Evolutionary conservation across 768 basidiomycete species (phyloP), one percentile per base, ranked within the genome.

Genomic region (Leucocoprinus birnbaumii): DNA sequence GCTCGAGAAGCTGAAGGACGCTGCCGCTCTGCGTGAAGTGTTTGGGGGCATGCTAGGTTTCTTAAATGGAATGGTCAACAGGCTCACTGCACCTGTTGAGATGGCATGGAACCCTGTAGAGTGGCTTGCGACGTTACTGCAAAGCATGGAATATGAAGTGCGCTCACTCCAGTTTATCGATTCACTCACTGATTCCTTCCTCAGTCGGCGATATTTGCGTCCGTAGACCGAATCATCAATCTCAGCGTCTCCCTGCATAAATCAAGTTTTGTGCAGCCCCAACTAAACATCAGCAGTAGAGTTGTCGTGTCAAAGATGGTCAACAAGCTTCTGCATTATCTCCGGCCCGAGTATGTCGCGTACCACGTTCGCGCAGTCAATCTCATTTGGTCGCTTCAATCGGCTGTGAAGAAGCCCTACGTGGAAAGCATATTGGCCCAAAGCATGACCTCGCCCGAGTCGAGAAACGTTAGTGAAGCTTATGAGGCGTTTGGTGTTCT

Each of bases 401-500:
- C 75, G 38, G 63, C 80, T 14, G 75, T 83, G 26, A 65, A 73
- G 5, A 75, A 75, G 13, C 76, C 80, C 25, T 80, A 89, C 63
- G 82, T 95, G 8, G 91, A 95, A 63, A 84, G 90, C 3, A 86
- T 92, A 42, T 70, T 98, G 26, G 82, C 93, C 0, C 80, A 86
- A 55, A 80, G 79, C 14, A 80, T 98, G 73, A 79, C 79, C 9
- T 80, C 85, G 6, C 65, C 77, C 0, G 77, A 84, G 27, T 68
- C 73, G 6, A 64, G 64, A 2, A 74, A 76, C 40, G 71, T 79
- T 2, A 70, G 79, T 16, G 80, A 82, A 18, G 82, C 85, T 1
- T 91, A 86, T 63, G 90, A 96, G 60, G 90, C 89, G 0, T 98
- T 99, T 66, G 94, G 96, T 2, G 83, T 91, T 3, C 72, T 99